Conservation (phyloP, 164 flowering plant species). For the Echeveria elegans region DNA sequence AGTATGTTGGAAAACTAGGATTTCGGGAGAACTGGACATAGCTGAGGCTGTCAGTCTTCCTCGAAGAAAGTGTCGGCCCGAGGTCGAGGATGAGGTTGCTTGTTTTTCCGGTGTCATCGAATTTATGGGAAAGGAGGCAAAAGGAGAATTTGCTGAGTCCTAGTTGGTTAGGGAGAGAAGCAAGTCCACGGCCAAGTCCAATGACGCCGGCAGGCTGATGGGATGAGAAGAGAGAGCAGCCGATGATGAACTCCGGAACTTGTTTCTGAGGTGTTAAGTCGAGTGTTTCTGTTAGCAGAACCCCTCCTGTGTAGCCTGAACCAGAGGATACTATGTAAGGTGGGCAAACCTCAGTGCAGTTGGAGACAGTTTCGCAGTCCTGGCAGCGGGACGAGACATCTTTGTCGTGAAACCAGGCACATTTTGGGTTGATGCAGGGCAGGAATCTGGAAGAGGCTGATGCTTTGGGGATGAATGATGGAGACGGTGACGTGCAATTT, state of each 20-base stretch:
- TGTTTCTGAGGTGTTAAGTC: slow-evolving; percentile 15
- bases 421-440: slow-evolving; percentile 52
- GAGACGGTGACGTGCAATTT: slow-evolving; percentile 26
- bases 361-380: slow-evolving; percentile 15
- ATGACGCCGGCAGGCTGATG: slow-evolving; percentile 45
- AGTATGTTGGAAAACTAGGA: slow-evolving; percentile 6
- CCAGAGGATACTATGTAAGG: slow-evolving; percentile 43
- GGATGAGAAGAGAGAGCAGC: slow-evolving; percentile 49
- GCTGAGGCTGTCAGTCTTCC: slow-evolving; percentile 13
- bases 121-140: slow-evolving; percentile 16
- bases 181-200: slow-evolving; percentile 51
- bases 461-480: slow-evolving; percentile 36
- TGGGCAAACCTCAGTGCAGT: slow-evolving; percentile 42
- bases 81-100: slow-evolving; percentile 8
- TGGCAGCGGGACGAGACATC: slow-evolving; percentile 23
- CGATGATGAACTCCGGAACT: slow-evolving; percentile 32
- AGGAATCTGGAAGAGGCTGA: slow-evolving; percentile 40
- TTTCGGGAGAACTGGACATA: slow-evolving; percentile 13
- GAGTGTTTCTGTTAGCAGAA: slow-evolving; percentile 39
- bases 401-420: slow-evolving; percentile 38
- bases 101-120: slow-evolving; percentile 14
- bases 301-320: slow-evolving; percentile 42
- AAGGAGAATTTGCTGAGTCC: slow-evolving; percentile 38
- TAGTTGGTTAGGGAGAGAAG: slow-evolving; percentile 48
- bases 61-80: slow-evolving; percentile 3